Evolutionary conservation across 805 yeast species (phyloP).

Genomic region (Cyberlindnera euphorbiae): DNA sequence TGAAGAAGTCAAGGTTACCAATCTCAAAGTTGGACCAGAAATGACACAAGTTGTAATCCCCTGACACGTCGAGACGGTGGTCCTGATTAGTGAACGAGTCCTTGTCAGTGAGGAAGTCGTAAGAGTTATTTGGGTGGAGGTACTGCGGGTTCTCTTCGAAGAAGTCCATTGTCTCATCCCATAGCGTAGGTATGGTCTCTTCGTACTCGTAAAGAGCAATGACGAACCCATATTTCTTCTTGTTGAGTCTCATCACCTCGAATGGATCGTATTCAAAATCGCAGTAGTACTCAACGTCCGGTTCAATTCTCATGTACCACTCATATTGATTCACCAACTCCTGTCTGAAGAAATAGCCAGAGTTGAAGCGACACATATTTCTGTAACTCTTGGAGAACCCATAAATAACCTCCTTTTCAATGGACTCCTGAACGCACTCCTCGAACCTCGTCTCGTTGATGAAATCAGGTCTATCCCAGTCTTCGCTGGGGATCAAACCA

Average conservation of each 20-base stretch:
- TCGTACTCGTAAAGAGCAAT: constrained; percentile 77
- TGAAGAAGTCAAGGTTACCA: constrained; percentile 64
- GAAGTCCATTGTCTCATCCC: constrained; percentile 67
- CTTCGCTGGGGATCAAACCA: constrained; percentile 58
- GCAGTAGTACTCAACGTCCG: constrained; percentile 83
- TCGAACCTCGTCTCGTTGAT: constrained; percentile 57
- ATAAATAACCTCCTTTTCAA: constrained; percentile 48
- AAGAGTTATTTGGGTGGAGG: constrained; percentile 59
- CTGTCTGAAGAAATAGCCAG: constrained; percentile 86
- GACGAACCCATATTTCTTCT: constrained; percentile 83
- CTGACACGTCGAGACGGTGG: constrained; percentile 30
- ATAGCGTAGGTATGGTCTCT: constrained; percentile 81
- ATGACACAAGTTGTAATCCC: constrained; percentile 75
- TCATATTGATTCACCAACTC: constrained; percentile 67
- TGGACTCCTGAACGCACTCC: constrained; percentile 40
- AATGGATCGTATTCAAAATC: constrained; percentile 89
- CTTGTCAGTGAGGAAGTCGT: constrained; percentile 52
- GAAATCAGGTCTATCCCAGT: constrained; percentile 75
- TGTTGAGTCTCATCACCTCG: constrained; percentile 66
- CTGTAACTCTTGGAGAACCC: constrained; percentile 68
- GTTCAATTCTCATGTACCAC: constrained; percentile 95
- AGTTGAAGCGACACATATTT: constrained; percentile 94
- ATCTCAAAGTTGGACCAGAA: constrained; percentile 88
- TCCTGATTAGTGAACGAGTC: constrained; percentile 32
- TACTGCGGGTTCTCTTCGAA: constrained; percentile 52